These are phyloP conservation scores for Heterococcus sp. DNA, from an alignment of 108 stramenopile genomes.

Conservation along the genomic window DNA sequence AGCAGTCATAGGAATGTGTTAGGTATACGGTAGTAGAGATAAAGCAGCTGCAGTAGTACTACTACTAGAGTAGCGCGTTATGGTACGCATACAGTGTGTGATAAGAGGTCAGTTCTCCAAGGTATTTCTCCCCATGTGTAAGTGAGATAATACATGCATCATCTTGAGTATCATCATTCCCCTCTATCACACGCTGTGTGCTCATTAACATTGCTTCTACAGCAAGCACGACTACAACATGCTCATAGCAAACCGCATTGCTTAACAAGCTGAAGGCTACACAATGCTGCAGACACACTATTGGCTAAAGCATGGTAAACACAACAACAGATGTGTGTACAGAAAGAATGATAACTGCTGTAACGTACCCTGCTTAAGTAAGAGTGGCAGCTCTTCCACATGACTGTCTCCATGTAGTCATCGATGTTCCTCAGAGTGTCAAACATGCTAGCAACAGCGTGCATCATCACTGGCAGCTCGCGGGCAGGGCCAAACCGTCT, in stretches of 20 bases:
- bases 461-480: conserved; percentile 91
- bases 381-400: conserved; percentile 81
- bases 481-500: conserved; percentile 77
- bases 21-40: no score
- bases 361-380: conserved; percentile 71
- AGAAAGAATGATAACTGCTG: no score
- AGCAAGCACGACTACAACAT: no score
- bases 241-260: background rate
- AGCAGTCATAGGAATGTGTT: background rate
- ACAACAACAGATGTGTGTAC: no score
- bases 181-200: no score
- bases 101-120: background rate
- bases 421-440: conserved; percentile 88
- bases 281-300: background rate
- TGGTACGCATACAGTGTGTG: no score
- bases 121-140: background rate
- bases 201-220: no score
- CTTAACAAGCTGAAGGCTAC: background rate
- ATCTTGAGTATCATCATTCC: no score
- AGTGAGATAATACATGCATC: background rate
- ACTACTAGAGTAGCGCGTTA: no score
- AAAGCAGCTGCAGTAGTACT: no score
- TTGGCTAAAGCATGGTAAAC: background rate
- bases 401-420: conserved; percentile 88
- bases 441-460: conserved; percentile 86